A percentile compares a stretch with the other conserved stretches of the same genome.
Conservation (phyloP, 1,139 yeast genomes). For the Blastobotrys arbuscula region DNA sequence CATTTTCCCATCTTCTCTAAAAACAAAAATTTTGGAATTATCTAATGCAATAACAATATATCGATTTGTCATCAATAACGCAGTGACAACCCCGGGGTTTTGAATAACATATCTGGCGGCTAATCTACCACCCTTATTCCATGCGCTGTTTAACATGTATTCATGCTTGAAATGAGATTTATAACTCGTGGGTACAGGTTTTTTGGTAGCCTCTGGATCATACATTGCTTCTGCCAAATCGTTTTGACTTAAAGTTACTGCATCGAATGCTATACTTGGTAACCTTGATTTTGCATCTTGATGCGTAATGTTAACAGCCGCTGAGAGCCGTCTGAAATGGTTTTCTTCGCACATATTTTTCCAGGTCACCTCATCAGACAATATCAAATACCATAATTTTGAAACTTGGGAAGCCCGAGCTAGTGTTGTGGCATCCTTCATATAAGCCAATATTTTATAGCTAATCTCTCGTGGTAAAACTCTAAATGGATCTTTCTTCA, state of each 20-base stretch:
- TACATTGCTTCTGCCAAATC: conserved; percentile 32
- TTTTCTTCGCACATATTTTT: conserved; percentile 37
- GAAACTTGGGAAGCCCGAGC: conserved; percentile 44
- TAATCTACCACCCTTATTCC: conserved; percentile 39
- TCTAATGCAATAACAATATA: conserved; percentile 41
- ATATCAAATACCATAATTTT: conserved; percentile 37
- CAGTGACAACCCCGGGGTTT: conserved; percentile 36
- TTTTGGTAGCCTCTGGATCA: conserved; percentile 33
- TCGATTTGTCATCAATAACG: conserved; percentile 34
- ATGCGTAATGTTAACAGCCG: conserved; percentile 30
- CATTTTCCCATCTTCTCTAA: conserved; percentile 58
- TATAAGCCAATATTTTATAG: conserved; percentile 72
- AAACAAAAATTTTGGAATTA: conserved; percentile 40
- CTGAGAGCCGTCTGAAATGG: conserved; percentile 36
- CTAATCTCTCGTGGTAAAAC: conserved; percentile 81
- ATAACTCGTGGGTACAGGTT: conserved; percentile 35
- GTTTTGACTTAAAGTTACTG: conserved; percentile 13
- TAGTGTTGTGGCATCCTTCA: conserved; percentile 49
- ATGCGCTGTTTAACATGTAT: conserved; percentile 38
- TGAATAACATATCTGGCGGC: conserved; percentile 38
- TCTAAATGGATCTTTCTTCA: conserved; percentile 80
- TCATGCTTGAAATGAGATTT: conserved; percentile 41
- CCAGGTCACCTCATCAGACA: conserved; percentile 41
- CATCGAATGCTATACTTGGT: conserved; percentile 18
- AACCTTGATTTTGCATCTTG: conserved; percentile 14